Percentiles rank a stretch among this genome's conserved stretches.
phyloP scores from a whole-genome alignment of 1,284 basidiomycete genomes.

The Clitocybe nebularis region DNA sequence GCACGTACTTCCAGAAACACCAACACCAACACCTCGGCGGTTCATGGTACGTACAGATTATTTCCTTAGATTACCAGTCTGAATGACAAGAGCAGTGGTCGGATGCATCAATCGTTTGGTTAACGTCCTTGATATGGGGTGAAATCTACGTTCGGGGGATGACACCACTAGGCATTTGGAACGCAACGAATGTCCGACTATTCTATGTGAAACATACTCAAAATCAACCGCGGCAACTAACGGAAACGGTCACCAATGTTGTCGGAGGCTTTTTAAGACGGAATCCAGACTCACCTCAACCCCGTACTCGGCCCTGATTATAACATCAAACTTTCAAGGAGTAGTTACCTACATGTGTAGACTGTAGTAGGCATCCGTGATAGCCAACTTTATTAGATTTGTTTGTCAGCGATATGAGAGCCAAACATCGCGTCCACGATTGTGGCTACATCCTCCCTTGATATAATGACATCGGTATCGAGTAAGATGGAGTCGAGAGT shows the following conservation, averaged over 20 bases:
- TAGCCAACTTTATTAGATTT: no score
- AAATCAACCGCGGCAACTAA: slow-evolving; percentile 62
- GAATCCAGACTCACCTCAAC: slow-evolving; percentile 30
- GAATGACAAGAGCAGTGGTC: slow-evolving; percentile 61
- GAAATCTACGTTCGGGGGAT: slow-evolving; percentile 89
- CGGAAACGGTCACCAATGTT: slow-evolving; percentile 72
- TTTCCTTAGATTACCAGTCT: slow-evolving; percentile 7
- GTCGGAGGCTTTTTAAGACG: slow-evolving; percentile 61
- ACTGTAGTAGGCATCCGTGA: no score
- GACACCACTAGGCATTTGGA: slow-evolving; percentile 83
- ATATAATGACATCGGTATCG: no score
- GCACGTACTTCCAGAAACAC: slow-evolving; percentile 68
- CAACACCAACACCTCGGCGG: slow-evolving; percentile 60
- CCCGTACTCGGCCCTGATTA: slow-evolving; percentile 19
- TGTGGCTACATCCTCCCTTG: no score
- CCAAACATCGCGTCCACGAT: no score
- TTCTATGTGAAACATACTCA: slow-evolving; percentile 87
- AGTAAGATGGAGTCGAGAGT: neutral
- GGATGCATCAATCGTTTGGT: slow-evolving; percentile 83
- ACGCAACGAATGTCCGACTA: slow-evolving; percentile 78
- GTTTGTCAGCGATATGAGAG: no score
- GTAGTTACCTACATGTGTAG: no score
- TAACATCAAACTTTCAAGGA: no score
- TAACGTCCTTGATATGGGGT: slow-evolving; percentile 89
- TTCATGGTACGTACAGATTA: slow-evolving; percentile 67